Evolutionary conservation across 2,329 filamentous ascomycete species (phyloP).

Genomic region (Laburnicola sp.): DNA sequence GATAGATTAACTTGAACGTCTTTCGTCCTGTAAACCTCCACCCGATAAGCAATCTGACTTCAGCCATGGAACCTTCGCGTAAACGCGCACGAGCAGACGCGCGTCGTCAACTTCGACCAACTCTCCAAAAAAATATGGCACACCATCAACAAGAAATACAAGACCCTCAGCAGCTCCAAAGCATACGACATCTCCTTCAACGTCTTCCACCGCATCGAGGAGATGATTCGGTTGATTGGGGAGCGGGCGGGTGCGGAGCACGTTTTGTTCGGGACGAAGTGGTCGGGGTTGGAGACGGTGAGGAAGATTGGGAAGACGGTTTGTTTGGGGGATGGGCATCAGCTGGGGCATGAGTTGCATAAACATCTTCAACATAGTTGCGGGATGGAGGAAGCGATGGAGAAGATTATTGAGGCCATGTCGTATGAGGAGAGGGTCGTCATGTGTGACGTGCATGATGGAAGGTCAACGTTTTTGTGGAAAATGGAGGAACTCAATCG

Average conservation of each 20-base stretch:
- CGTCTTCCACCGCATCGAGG: background rate
- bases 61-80: too few species aligned
- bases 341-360: conserved; percentile 5
- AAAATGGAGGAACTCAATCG: conserved; percentile 7
- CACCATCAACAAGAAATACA: background rate
- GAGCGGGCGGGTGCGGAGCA: background rate
- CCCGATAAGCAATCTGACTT: too few species aligned
- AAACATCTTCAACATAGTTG: background rate
- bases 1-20: too few species aligned
- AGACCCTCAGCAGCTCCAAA: background rate
- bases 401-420: background rate
- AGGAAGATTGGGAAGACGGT: conserved; percentile 13
- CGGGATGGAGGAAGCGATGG: background rate
- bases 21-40: too few species aligned
- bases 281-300: conserved; percentile 9
- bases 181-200: conserved; percentile 3
- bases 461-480: conserved; percentile 6
- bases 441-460: conserved; percentile 7
- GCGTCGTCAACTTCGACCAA: conserved; percentile 5
- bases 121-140: conserved; percentile 5
- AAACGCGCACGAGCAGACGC: background rate
- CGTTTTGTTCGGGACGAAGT: conserved; percentile 4
- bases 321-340: background rate
- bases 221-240: conserved; percentile 1
- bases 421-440: background rate